A percentile compares a stretch with the other conserved stretches of the same genome.
Conservation (phyloP, 2,329 filamentous ascomycete species). For the Lecanicillium sp. region DNA sequence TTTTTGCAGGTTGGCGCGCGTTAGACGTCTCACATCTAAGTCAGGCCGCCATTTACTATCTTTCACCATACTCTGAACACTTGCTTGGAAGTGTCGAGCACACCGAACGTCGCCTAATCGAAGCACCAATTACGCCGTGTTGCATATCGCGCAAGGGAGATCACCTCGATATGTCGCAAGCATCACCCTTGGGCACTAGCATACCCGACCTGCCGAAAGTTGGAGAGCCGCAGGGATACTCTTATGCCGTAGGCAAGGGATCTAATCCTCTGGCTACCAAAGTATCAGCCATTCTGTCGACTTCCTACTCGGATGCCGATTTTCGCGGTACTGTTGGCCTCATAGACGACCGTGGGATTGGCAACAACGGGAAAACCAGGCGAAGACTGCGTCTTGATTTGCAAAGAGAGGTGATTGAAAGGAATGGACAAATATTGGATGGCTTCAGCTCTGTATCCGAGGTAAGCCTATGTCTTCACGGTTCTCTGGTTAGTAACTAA, state of each 20-base stretch:
- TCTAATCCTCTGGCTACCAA: slow-evolving; percentile 71
- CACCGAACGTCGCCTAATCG: no score
- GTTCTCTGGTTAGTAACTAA: slow-evolving; percentile 28
- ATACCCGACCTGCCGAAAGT: not conserved
- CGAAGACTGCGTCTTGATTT: slow-evolving; percentile 75
- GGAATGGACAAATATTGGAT: slow-evolving; percentile 80
- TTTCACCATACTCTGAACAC: no score
- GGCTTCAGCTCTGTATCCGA: slow-evolving; percentile 89
- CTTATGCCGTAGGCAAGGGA: slow-evolving; percentile 27
- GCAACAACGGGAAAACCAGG: slow-evolving; percentile 72
- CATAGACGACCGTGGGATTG: slow-evolving; percentile 63
- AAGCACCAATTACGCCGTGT: no score
- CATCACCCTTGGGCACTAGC: not conserved
- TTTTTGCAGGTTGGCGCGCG: no score
- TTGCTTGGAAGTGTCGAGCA: no score
- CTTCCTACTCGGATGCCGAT: slow-evolving; percentile 87
- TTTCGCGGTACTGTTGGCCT: slow-evolving; percentile 79
- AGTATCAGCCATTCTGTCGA: slow-evolving; percentile 78
- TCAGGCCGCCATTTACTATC: no score
- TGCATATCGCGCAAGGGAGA: no score
- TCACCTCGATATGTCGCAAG: not conserved
- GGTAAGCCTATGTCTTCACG: slow-evolving; percentile 55
- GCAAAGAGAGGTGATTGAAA: slow-evolving; percentile 87
- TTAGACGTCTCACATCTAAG: no score
- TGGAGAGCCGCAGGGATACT: not conserved